Percentiles rank a stretch among this genome's conserved stretches.
These are phyloP conservation scores for Solanum piurae DNA, from an alignment of 257 asterid species.

Conservation along the genomic window DNA sequence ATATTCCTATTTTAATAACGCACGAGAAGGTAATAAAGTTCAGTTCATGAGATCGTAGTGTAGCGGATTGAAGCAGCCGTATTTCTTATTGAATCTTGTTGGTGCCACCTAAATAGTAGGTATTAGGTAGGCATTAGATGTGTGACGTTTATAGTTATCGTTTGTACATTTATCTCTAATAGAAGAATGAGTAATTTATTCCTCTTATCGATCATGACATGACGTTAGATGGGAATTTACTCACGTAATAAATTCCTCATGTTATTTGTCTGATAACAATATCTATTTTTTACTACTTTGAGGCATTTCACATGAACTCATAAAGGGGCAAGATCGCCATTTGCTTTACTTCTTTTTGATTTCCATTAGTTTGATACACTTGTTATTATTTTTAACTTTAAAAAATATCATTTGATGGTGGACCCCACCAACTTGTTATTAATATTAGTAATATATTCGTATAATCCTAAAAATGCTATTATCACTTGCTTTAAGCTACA, in stretches of 20 bases:
- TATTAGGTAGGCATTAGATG: too few relatives aligned
- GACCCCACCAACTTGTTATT: neutral
- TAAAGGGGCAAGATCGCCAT: neutral
- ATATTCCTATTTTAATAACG: too few relatives aligned
- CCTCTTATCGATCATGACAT: too few relatives aligned
- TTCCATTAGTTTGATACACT: neutral
- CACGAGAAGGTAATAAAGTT: too few relatives aligned
- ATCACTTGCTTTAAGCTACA: neutral
- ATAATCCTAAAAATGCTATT: neutral
- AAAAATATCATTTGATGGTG: neutral
- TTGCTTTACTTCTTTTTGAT: neutral
- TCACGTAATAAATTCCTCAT: neutral
- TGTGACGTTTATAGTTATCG: too few relatives aligned
- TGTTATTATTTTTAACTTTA: neutral
- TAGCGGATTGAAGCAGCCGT: accelerated
- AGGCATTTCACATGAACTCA: neutral
- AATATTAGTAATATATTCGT: neutral
- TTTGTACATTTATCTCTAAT: too few relatives aligned
- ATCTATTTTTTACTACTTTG: neutral
- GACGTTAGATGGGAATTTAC: neutral
- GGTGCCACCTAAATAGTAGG: too few relatives aligned
- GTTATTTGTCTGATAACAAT: neutral
- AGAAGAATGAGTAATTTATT: too few relatives aligned
- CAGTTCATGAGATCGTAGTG: too few relatives aligned
- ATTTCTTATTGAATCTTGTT: too few relatives aligned